These are phyloP conservation scores for Pyrenochaeta sp. DNA, from an alignment of 2,329 filamentous ascomycete species.

Conservation along the genomic window DNA sequence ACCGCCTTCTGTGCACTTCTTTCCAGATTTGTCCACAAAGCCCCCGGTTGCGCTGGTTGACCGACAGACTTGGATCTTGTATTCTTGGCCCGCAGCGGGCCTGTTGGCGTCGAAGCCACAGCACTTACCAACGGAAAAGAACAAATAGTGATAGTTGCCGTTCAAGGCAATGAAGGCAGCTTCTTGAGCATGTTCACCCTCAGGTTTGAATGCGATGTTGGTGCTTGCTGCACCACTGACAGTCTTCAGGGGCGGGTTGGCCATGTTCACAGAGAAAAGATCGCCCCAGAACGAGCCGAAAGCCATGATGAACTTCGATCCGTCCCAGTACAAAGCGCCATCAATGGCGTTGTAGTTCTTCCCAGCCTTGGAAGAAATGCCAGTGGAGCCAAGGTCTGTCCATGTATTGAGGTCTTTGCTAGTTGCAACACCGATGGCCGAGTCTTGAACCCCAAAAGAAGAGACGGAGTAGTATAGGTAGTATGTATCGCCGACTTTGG, in stretches of 20 bases:
- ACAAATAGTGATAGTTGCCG: conserved; percentile 68
- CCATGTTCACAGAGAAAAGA: conserved; percentile 66
- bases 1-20: conserved; percentile 62
- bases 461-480: conserved; percentile 73
- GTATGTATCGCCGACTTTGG: conserved; percentile 64
- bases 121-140: conserved; percentile 68
- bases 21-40: conserved; percentile 65
- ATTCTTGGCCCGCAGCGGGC: conserved; percentile 67
- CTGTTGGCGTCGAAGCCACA: conserved; percentile 63
- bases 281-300: conserved; percentile 75
- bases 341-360: conserved; percentile 62
- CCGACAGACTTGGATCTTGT: conserved; percentile 71
- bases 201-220: conserved; percentile 63
- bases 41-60: conserved; percentile 59
- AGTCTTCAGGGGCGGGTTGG: conserved; percentile 40
- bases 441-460: conserved; percentile 66
- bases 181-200: conserved; percentile 62
- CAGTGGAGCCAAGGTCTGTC: conserved; percentile 65
- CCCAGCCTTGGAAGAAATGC: conserved; percentile 53
- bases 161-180: conserved; percentile 64
- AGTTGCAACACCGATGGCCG: conserved; percentile 67
- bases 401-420: conserved; percentile 61
- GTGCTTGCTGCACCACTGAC: conserved; percentile 43
- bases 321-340: conserved; percentile 51
- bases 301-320: conserved; percentile 59